Evolutionary conservation across 1,284 basidiomycete species (phyloP).

Genomic region (Puccinia brachypodii): DNA sequence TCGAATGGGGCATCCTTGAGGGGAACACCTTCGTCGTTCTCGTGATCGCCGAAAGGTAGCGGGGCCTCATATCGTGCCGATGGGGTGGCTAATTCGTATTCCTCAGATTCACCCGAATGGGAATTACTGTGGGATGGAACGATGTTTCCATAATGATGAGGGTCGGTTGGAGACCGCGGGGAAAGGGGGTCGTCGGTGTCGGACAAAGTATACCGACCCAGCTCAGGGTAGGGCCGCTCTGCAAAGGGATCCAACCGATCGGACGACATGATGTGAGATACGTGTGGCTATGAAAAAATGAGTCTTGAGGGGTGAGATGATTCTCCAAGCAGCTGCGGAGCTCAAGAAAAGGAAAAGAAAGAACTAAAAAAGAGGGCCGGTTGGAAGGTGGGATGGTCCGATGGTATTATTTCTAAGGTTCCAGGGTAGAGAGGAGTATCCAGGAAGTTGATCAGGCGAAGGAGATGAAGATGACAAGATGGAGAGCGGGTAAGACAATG

Average conservation of each 20-base stretch:
- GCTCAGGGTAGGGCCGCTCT: neutral
- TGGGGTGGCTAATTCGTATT: conserved; percentile 30
- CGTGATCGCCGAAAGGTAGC: neutral
- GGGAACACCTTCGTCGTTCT: conserved; percentile 16
- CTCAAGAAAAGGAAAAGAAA: neutral
- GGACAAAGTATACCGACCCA: neutral
- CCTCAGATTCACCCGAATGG: conserved; percentile 21
- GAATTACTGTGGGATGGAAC: neutral
- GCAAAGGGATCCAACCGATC: conserved; percentile 7
- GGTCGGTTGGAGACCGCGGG: neutral
- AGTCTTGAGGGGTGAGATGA: neutral
- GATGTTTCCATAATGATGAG: neutral
- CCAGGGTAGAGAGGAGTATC: neutral
- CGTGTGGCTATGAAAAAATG: neutral
- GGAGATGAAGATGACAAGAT: neutral
- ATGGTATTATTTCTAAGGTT: neutral
- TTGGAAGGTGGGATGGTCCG: neutral
- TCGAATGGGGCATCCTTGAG: conserved; percentile 22
- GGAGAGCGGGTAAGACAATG: neutral
- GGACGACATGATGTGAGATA: neutral
- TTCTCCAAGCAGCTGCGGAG: too few species aligned
- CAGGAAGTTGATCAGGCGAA: neutral
- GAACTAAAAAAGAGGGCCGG: neutral
- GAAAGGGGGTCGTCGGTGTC: neutral
- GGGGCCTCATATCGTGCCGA: neutral